These are phyloP conservation scores for Litsea cubeba DNA, from an alignment of 164 flowering plant species.

Conservation along the genomic window DNA sequence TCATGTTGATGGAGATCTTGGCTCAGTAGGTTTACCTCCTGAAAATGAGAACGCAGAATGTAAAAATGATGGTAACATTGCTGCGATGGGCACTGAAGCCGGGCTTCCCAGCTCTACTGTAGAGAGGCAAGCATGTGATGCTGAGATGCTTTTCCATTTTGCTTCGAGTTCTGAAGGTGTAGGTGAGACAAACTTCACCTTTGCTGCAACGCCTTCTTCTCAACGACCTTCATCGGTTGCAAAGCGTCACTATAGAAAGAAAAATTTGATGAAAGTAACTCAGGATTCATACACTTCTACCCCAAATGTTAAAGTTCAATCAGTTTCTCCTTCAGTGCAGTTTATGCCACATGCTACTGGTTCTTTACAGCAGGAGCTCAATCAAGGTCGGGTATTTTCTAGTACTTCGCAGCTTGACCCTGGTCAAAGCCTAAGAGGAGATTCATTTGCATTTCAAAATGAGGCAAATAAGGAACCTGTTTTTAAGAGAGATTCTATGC, in stretches of 20 bases:
- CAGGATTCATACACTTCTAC: constrained; percentile 27
- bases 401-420: constrained; percentile 22
- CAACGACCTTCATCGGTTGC: constrained; percentile 33
- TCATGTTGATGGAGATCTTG: constrained; percentile 11
- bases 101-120: constrained; percentile 24
- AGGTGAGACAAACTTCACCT: constrained; percentile 44
- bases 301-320: constrained; percentile 26
- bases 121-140: constrained; percentile 38
- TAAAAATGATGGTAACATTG: constrained; percentile 20
- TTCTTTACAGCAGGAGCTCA: not conserved
- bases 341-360: constrained; percentile 30
- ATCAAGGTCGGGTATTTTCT: not conserved
- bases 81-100: constrained; percentile 36
- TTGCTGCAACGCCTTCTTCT: constrained; percentile 59
- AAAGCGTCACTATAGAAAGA: constrained; percentile 45
- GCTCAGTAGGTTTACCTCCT: constrained; percentile 39
- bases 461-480: constrained; percentile 20
- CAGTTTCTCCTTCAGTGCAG: constrained; percentile 32
- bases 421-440: constrained; percentile 14
- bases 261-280: constrained; percentile 38
- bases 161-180: constrained; percentile 35
- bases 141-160: constrained; percentile 24
- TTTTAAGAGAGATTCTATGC: constrained; percentile 18
- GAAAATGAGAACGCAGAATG: constrained; percentile 44
- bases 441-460: constrained; percentile 16